Evolutionary conservation across 2,329 filamentous ascomycete species (phyloP).

Genomic region (Ilyonectria mors-panacis): DNA sequence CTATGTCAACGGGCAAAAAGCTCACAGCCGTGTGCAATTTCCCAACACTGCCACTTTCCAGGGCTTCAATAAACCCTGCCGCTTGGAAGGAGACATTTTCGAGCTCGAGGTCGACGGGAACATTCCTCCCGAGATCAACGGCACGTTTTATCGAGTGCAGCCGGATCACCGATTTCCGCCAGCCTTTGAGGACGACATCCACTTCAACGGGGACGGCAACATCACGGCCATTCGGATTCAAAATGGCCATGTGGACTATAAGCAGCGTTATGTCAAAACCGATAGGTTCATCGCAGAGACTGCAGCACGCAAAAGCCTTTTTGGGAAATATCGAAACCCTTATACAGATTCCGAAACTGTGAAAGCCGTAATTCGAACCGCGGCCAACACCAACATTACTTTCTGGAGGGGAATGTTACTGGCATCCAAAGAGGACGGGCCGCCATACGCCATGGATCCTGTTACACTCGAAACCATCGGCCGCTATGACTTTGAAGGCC

Average conservation of each 20-base stretch:
- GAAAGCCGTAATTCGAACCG: neutral
- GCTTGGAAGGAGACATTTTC: neutral
- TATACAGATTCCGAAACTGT: conserved; percentile 18
- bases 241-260: neutral
- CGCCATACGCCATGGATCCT: neutral
- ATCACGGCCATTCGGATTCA: conserved; percentile 12
- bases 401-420: conserved; percentile 11
- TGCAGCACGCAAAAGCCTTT: neutral
- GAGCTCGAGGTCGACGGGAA: neutral
- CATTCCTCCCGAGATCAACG: conserved; percentile 20
- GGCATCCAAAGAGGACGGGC: conserved; percentile 7
- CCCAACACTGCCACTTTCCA: conserved; percentile 1
- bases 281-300: neutral
- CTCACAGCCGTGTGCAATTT: too few relatives aligned
- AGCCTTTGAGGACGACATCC: conserved; percentile 15
- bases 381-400: conserved; percentile 5
- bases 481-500: neutral
- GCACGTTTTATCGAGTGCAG: conserved; percentile 27
- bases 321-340: conserved; percentile 24
- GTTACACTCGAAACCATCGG: neutral
- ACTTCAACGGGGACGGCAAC: conserved; percentile 30
- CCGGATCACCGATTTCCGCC: conserved; percentile 29
- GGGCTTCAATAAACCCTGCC: conserved; percentile 1
- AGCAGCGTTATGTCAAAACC: neutral
- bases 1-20: too few relatives aligned